Conservation (phyloP, 192 early-diverging fungal genomes). For the Coemansia aciculifera region DNA sequence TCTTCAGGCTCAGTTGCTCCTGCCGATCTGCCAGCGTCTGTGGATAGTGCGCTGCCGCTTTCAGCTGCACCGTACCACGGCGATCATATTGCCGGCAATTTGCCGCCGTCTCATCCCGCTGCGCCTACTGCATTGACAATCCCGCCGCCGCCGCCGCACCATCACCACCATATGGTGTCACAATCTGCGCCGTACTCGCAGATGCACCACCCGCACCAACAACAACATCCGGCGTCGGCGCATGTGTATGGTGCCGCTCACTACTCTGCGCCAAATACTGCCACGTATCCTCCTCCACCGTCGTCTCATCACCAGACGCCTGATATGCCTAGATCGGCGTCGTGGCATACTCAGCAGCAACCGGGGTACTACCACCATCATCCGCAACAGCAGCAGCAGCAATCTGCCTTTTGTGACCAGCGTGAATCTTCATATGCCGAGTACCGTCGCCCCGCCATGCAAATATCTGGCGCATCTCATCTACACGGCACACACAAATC, state of each 20-base stretch:
- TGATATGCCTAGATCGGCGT: constrained; percentile 3
- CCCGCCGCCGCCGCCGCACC: constrained; percentile 2
- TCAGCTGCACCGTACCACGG: background rate
- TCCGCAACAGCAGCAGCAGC: constrained; percentile 23
- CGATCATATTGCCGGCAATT: constrained; percentile 3
- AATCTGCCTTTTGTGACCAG: constrained; percentile 1
- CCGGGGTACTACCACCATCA: background rate
- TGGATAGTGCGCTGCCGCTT: background rate
- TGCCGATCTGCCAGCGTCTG: background rate
- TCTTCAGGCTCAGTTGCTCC: constrained; percentile 8
- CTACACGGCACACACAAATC: constrained; percentile 8
- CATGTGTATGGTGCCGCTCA: background rate
- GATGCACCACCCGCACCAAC: background rate
- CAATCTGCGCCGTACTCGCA: background rate
- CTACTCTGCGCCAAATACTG: constrained; percentile 10
- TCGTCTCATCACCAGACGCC: background rate
- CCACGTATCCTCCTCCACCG: background rate
- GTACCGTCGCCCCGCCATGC: constrained; percentile 1
- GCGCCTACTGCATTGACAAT: constrained; percentile 3
- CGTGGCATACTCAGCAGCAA: constrained; percentile 4
- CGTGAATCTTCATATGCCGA: constrained; percentile 2
- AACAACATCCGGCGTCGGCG: background rate
- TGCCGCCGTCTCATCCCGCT: background rate
- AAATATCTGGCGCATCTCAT: background rate
- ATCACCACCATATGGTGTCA: constrained; percentile 3